phyloP scores from a whole-genome alignment of 78 protist species.

The Cavenderia fasciculata region DNA sequence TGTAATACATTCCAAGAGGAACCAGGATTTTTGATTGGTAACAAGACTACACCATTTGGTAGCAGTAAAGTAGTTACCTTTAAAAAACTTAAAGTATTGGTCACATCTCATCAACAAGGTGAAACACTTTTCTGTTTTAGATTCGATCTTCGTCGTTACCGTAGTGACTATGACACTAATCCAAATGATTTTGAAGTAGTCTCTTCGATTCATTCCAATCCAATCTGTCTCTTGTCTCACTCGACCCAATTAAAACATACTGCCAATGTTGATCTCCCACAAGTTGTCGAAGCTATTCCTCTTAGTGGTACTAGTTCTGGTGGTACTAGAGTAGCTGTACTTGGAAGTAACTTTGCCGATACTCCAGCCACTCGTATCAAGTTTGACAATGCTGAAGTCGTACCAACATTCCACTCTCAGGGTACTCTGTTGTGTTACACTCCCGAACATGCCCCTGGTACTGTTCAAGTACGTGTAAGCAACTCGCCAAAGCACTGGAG shows the following conservation, averaged over 20 bases:
- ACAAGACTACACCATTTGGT: conserved; percentile 28
- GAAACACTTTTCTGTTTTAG: conserved; percentile 83
- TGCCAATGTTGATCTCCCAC: conserved; percentile 54
- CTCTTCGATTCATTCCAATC: conserved; percentile 41
- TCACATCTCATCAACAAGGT: conserved; percentile 83
- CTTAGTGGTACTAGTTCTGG: conserved; percentile 74
- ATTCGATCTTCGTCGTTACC: conserved; percentile 76
- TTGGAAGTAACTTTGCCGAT: conserved; percentile 83
- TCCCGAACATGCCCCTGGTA: conserved; percentile 83
- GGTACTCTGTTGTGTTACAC: conserved; percentile 76
- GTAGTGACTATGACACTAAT: conserved; percentile 35
- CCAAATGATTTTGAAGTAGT: conserved; percentile 62
- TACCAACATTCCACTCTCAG: conserved; percentile 64
- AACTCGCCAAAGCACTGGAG: conserved; percentile 72
- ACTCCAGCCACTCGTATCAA: conserved; percentile 73
- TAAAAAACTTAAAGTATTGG: conserved; percentile 61
- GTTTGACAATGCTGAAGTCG: conserved; percentile 76
- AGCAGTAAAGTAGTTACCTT: conserved; percentile 58
- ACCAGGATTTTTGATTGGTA: conserved; percentile 76
- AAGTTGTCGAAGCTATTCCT: conserved; percentile 75
- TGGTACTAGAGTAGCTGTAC: conserved; percentile 80
- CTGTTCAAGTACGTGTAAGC: conserved; percentile 65
- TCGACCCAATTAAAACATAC: conserved; percentile 77
- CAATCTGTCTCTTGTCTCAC: conserved; percentile 80
- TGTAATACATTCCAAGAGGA: conserved; percentile 80